Base-by-base conservation (phyloP, 1,284 basidiomycete species). In the Trametes hirsuta region DNA sequence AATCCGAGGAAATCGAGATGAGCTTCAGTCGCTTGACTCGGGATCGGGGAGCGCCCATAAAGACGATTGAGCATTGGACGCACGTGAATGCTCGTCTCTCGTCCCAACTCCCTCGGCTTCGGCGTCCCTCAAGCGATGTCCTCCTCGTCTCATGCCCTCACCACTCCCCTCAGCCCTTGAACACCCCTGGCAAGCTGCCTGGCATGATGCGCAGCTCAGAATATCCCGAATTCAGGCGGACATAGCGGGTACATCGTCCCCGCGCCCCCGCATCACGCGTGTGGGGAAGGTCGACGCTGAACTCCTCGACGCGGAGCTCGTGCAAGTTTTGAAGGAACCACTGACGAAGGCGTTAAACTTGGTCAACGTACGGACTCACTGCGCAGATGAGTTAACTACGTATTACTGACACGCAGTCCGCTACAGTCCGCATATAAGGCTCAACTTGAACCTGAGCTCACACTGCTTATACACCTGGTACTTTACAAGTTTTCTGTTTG, bases 241-340 rank as follows among this genome's bases (percentile, higher is more conserved):
- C 15, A 63, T 85, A 14, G 68, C 66, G 25, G 65, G 71, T 8
- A 61, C 68, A 12, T 59, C 67, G 11, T 63, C 71, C 6, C 75
- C 78, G 36, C 61, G 67, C 52, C 73, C 81, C 30, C 80, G 88
- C 22, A 79, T 90, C 6, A 81, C 88, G 35, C 90, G 96, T 53
- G 95, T 98, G 42, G 91, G 91, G 25, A 94, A 98, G 76, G 85
- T 98, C 48, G 97, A 99, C 75, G 89, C 97, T 0, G 91, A 95
- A 68, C 81, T 97, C 34, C 84, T 99, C 47, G 97, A 99, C 76
- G 86, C 90, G 61, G 95, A 98, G 66, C 84, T 99, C 15, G 85
- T 91, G 18, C 83, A 88, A 25, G 79, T 98, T 62, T 82, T 99
- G 18, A 86, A 87, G 66, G 93, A 94, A 56, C 94, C 94, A n/a